Conservation (phyloP, 2,329 filamentous ascomycete genomes). For the Alternaria sp. region DNA sequence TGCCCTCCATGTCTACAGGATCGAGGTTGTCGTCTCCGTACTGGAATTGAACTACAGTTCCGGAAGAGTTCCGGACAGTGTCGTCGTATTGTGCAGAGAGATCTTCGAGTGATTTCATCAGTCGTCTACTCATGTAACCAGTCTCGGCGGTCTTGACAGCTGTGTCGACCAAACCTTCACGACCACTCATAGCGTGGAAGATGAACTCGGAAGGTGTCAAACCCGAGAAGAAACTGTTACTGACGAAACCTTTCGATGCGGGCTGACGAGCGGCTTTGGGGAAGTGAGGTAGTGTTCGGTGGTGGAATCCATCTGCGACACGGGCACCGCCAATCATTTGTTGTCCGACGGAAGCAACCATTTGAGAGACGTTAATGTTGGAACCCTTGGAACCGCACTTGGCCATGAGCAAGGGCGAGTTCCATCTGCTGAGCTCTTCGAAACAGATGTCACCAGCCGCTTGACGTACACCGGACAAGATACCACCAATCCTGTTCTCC, state of each 20-base stretch:
- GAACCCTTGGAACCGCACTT: slow-evolving; percentile 97
- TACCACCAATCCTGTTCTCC: slow-evolving; percentile 88
- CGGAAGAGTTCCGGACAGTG: slow-evolving; percentile 89
- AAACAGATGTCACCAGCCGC: slow-evolving; percentile 92
- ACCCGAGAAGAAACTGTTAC: slow-evolving; percentile 96
- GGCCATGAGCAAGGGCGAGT: slow-evolving; percentile 94
- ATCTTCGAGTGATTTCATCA: slow-evolving; percentile 99
- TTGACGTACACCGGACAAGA: slow-evolving; percentile 89
- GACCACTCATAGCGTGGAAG: slow-evolving; percentile 97
- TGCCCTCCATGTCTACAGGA: slow-evolving; percentile 96
- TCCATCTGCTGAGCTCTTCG: slow-evolving; percentile 85
- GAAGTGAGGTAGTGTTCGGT: slow-evolving; percentile 92
- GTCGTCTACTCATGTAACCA: slow-evolving; percentile 95
- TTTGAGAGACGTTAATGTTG: slow-evolving; percentile 97
- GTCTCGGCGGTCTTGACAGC: slow-evolving; percentile 99
- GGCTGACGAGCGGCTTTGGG: slow-evolving; percentile 90
- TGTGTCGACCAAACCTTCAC: slow-evolving; percentile 98
- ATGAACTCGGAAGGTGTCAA: slow-evolving; percentile 90
- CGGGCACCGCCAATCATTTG: slow-evolving; percentile 95
- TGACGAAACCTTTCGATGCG: slow-evolving; percentile 95
- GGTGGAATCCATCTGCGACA: slow-evolving; percentile 95
- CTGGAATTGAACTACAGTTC: slow-evolving; percentile 92
- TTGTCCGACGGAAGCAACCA: slow-evolving; percentile 96
- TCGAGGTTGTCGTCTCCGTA: slow-evolving; percentile 96
- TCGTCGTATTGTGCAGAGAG: slow-evolving; percentile 92